These are phyloP conservation scores for Ogataea salicorniae DNA, from an alignment of 805 yeast species.

Conservation along the genomic window DNA sequence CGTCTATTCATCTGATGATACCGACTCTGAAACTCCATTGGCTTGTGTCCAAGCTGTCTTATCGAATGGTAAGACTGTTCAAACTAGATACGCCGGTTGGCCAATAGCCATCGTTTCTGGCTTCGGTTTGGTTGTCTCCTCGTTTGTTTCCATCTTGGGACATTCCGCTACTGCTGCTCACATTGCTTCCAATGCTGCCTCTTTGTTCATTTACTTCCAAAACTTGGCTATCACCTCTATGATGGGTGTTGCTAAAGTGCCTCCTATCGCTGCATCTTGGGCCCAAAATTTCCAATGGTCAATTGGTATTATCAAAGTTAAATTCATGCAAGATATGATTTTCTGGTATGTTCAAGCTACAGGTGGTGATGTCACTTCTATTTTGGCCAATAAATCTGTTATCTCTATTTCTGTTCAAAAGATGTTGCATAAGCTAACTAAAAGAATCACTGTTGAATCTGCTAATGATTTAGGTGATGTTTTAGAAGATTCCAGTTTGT, in stretches of 20 bases:
- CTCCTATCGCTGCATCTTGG: slow-evolving; percentile 98
- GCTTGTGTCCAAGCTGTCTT: slow-evolving; percentile 92
- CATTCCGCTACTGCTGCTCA: slow-evolving; percentile 93
- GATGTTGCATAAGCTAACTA: slow-evolving; percentile 21
- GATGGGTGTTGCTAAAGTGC: slow-evolving; percentile 90
- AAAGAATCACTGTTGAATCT: slow-evolving; percentile 35
- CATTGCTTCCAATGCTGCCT: slow-evolving; percentile 92
- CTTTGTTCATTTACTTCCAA: slow-evolving; percentile 91
- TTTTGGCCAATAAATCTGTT: slow-evolving; percentile 55
- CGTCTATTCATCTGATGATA: slow-evolving; percentile 48
- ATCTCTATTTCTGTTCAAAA: slow-evolving; percentile 86
- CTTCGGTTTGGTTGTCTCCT: slow-evolving; percentile 81
- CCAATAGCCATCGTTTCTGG: slow-evolving; percentile 92
- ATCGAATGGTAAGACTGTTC: slow-evolving; percentile 88
- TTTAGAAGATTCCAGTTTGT: slow-evolving; percentile 45
- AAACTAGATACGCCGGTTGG: slow-evolving; percentile 90
- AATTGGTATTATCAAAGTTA: slow-evolving; percentile 76
- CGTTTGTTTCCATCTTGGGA: slow-evolving; percentile 80
- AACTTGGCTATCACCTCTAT: slow-evolving; percentile 85
- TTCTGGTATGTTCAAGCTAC: slow-evolving; percentile 95
- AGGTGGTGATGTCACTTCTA: slow-evolving; percentile 81
- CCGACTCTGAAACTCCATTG: slow-evolving; percentile 39
- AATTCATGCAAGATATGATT: slow-evolving; percentile 76
- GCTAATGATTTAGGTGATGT: slow-evolving; percentile 40
- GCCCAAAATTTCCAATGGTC: slow-evolving; percentile 96